Base-by-base conservation (phyloP, 805 yeast species). In the Candida pseudofarinosa region DNA sequence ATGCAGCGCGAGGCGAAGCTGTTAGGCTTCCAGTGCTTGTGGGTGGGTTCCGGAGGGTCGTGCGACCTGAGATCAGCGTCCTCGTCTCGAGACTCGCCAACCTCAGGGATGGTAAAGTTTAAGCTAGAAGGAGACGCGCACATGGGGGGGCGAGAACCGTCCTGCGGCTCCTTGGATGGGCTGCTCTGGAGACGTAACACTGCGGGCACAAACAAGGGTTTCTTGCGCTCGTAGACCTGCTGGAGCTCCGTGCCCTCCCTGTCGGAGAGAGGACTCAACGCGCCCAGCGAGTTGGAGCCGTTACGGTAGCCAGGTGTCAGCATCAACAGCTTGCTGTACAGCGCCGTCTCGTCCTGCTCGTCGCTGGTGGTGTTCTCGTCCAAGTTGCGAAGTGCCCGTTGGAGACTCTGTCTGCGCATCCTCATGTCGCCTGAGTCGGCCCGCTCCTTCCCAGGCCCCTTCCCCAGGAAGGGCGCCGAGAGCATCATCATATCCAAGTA, bases 1-100 rank as follows among this genome's bases (percentile, higher is more conserved):
- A 65, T 58, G 56, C 83, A 78, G 39, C 60, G 60, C 40, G 55
- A 48, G n/a, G 71, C 55, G 40, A 54, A 57, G 36, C 50, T 53
- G 55, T 77, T 71, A 16, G 77, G 73, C 46, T 69, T 69, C 83
- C 83, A 78, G 54, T 76, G 81, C 12, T 58, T 54, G 41, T 71
- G 79, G 7, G 77, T 71, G 13, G 81, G 81, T 49, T 75, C 80
- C 36, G 43, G 53, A 2, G 55, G 42, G 19, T 49, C 48, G 17
- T 36, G 41, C 4, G 33, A 26, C 19, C 26, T 32, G 35, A 19
- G 46, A 30, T 48, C 20, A 51, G 39, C 42, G 31, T 23, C 10
- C 10, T 23, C 28, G 28, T 23, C 44, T 23, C 37, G 31, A 26
- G 34, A 6, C 12, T 31, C 14, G 33, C 38, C 17, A 15, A 14